phyloP scores from a whole-genome alignment of 139 green algal species.

The Limnomonas spitsbergensis region DNA sequence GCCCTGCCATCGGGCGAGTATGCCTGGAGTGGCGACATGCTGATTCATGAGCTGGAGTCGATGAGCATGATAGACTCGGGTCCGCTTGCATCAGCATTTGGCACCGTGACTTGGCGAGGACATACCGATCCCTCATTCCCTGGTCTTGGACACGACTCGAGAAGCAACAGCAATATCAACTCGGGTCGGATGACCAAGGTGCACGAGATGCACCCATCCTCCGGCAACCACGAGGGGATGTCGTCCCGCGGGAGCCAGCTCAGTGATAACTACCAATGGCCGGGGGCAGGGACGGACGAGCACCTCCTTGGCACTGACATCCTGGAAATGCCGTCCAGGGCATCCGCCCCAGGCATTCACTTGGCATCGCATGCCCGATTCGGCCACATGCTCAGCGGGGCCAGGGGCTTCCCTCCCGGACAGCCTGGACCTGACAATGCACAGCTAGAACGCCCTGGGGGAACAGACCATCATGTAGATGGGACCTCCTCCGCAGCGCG shows the following conservation, averaged over 20 bases:
- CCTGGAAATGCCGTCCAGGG: too few relatives aligned
- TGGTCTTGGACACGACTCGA: background rate
- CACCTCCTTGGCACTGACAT: too few relatives aligned
- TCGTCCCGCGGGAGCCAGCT: background rate
- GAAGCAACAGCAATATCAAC: background rate
- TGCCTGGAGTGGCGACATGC: background rate
- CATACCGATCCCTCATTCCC: background rate
- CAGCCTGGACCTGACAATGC: too few relatives aligned
- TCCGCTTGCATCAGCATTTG: background rate
- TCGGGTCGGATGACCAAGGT: background rate
- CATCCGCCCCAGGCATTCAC: too few relatives aligned
- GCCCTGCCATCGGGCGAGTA: too few relatives aligned
- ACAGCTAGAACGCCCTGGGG: background rate
- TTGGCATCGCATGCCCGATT: too few relatives aligned
- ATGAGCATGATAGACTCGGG: background rate
- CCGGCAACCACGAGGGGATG: background rate
- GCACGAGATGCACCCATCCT: background rate
- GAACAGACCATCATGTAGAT: background rate
- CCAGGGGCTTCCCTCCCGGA: too few relatives aligned
- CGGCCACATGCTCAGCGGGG: too few relatives aligned
- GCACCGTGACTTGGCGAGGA: too few relatives aligned
- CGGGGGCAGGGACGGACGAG: too few relatives aligned
- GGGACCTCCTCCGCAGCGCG: background rate
- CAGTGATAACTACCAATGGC: background rate
- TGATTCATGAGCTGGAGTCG: constrained; percentile 2